Conservation (phyloP, 2,329 filamentous ascomycete species). For the Harringtonia lauricola region DNA sequence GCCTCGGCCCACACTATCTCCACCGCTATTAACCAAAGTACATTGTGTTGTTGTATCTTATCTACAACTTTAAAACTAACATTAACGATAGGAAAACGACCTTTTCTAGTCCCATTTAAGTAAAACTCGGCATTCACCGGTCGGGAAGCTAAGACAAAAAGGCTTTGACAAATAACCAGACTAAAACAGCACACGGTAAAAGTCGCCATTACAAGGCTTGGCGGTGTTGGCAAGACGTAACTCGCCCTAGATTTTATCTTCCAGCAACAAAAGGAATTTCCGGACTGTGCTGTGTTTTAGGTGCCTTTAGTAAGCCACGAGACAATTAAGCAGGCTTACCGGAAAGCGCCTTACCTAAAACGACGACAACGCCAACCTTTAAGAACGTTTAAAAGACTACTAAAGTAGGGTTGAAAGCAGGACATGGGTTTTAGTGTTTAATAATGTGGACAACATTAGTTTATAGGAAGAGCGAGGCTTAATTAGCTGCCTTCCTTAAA, state of each 20-base stretch:
- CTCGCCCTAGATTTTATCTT: conserved; percentile 30
- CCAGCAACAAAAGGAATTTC: too few relatives aligned
- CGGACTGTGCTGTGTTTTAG: too few relatives aligned
- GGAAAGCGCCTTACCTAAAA: conserved; percentile 20
- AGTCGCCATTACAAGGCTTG: conserved; percentile 18
- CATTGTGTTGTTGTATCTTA: too few relatives aligned
- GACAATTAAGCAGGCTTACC: conserved; percentile 24
- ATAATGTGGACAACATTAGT: conserved; percentile 29
- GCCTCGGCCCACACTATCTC: too few relatives aligned
- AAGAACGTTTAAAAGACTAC: conserved; percentile 20
- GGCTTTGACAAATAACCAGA: conserved; percentile 9
- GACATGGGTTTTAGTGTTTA: conserved; percentile 30
- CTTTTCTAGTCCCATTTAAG: conserved; percentile 12
- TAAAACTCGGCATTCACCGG: conserved; percentile 17
- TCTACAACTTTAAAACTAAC: not conserved
- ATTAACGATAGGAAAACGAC: not conserved
- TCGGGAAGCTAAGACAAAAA: conserved; percentile 8
- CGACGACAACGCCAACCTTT: conserved; percentile 23
- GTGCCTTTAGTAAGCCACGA: too few relatives aligned
- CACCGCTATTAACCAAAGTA: too few relatives aligned
- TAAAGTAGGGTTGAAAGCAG: conserved; percentile 17
- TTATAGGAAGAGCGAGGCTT: conserved; percentile 16
- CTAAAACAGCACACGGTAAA: conserved; percentile 15
- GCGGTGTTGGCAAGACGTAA: conserved; percentile 23
- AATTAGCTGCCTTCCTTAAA: not conserved